Evolutionary conservation across 495 filamentous ascomycete species (phyloP).

Genomic region (Aspergillus heteromorphus): DNA sequence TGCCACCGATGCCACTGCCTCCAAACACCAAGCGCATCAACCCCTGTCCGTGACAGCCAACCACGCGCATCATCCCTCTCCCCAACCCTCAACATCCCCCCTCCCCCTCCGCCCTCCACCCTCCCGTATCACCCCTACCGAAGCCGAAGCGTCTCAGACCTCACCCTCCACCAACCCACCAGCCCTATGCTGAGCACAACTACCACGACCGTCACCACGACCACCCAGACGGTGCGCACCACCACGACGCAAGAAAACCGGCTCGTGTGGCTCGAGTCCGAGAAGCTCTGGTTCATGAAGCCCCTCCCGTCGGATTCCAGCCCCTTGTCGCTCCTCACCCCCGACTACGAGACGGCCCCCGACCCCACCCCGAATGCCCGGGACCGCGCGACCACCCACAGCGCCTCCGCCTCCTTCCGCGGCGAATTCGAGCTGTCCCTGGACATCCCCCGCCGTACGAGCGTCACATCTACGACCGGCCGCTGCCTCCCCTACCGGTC

Average conservation of each 20-base stretch:
- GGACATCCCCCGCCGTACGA: slow-evolving; percentile 19
- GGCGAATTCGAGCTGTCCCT: background rate
- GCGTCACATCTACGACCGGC: slow-evolving; percentile 15
- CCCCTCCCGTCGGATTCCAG: background rate
- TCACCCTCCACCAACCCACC: background rate
- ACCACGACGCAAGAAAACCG: slow-evolving; percentile 7
- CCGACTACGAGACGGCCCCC: background rate
- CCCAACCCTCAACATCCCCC: background rate
- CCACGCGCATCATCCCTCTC: background rate
- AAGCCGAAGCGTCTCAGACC: background rate
- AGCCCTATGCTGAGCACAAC: background rate
- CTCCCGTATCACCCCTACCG: background rate
- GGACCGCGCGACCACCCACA: background rate
- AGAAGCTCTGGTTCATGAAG: slow-evolving; percentile 17
- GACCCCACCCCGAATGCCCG: background rate
- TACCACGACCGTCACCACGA: background rate
- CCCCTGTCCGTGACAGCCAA: background rate
- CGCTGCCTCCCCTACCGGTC: background rate
- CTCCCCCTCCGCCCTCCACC: background rate
- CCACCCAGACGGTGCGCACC: background rate
- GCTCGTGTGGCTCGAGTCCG: slow-evolving; percentile 20
- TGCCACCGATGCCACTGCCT: background rate
- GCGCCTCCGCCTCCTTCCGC: background rate
- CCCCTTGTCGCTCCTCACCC: slow-evolving; percentile 2
- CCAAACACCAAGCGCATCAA: background rate